Percentiles rank a stretch among this genome's conserved stretches.
These are phyloP conservation scores for Brasilioporus rufonigricans DNA, from an alignment of 768 basidiomycete genomes.

Conservation along the genomic window DNA sequence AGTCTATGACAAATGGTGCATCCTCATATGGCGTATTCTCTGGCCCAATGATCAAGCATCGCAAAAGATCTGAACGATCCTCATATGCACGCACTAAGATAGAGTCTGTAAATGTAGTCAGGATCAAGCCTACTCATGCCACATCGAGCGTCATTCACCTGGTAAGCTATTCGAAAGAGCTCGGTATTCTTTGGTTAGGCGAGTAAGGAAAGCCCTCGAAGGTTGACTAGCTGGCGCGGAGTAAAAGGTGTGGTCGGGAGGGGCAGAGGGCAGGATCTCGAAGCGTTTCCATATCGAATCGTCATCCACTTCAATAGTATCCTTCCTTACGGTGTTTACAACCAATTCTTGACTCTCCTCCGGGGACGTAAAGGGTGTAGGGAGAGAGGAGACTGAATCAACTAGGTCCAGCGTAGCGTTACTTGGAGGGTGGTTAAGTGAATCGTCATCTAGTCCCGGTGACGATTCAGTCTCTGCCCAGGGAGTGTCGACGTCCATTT, in stretches of 20 bases:
- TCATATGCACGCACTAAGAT: constrained; percentile 91
- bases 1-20: constrained; percentile 94
- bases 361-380: constrained; percentile 32
- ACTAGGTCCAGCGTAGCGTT: constrained; percentile 18
- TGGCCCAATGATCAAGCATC: constrained; percentile 88
- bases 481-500: constrained; percentile 37
- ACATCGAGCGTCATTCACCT: constrained; percentile 46
- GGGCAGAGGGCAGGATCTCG: constrained; percentile 70
- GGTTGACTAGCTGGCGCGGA: constrained; percentile 58
- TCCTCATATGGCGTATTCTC: constrained; percentile 95
- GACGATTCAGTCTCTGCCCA: constrained; percentile 27
- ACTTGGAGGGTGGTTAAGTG: constrained; percentile 13
- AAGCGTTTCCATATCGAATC: constrained; percentile 77
- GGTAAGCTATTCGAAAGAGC: constrained; percentile 78
- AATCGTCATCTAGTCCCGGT: constrained; percentile 17
- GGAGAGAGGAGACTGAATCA: constrained; percentile 24
- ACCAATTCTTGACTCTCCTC: constrained; percentile 32
- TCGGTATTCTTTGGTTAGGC: constrained; percentile 82
- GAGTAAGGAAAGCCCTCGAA: constrained; percentile 68
- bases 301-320: constrained; percentile 32
- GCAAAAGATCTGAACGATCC: constrained; percentile 81
- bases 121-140: neutral
- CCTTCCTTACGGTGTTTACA: constrained; percentile 26
- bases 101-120: constrained; percentile 50
- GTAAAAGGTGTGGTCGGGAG: constrained; percentile 81